Conservation (phyloP, 1,139 yeast species). For the Geotrichum restrictum region DNA sequence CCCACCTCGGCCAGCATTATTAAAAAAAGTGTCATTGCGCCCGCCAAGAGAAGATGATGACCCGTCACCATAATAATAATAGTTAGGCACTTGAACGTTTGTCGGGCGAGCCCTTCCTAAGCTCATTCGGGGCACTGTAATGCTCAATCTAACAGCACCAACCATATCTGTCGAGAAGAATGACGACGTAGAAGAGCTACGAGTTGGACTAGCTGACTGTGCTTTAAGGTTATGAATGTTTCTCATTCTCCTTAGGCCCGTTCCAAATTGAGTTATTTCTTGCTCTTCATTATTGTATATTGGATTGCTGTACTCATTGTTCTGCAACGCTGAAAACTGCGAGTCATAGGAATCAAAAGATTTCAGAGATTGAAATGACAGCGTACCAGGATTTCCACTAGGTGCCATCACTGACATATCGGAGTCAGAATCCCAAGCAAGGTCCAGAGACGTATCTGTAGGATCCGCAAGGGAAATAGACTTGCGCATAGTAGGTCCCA, state of each 20-base stretch:
- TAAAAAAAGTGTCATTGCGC: no score
- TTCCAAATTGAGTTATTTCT: not conserved
- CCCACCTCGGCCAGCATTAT: no score
- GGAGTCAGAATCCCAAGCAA: constrained; percentile 6
- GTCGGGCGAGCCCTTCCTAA: not conserved
- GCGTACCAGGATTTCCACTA: not conserved
- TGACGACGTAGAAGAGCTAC: constrained; percentile 1
- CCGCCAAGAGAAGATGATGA: no score
- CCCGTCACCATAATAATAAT: not conserved
- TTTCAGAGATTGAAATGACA: constrained; percentile 5
- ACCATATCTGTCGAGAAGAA: constrained; percentile 3
- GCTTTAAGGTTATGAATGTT: not conserved
- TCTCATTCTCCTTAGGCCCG: constrained; percentile 10
- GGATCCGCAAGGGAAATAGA: not conserved
- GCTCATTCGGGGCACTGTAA: constrained; percentile 9
- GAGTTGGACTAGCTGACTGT: not conserved
- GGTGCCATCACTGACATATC: not conserved
- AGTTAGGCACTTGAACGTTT: constrained; percentile 3
- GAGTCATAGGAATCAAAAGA: constrained; percentile 17
- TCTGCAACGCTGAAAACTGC: not conserved
- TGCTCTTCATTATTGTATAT: not conserved
- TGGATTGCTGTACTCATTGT: not conserved
- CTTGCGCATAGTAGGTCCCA: not conserved
- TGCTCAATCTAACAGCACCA: constrained; percentile 2
- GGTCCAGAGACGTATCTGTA: not conserved